phyloP scores from a whole-genome alignment of 73 alveolate species.

The Uronychia setigera region DNA sequence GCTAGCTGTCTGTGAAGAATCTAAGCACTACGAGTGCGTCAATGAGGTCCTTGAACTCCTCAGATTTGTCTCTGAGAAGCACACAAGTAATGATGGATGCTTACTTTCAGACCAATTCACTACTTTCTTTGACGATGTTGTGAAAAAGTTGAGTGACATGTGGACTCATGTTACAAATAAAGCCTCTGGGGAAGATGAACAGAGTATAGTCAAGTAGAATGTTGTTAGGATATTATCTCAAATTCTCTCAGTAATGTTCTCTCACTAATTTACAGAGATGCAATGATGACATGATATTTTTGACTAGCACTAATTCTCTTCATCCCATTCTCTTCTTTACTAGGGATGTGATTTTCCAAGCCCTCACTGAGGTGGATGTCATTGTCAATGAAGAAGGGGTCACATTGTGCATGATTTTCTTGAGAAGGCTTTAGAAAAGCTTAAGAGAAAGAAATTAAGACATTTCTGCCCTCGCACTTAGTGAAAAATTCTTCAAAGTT shows the following conservation, averaged over 20 bases:
- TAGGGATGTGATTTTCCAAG: neutral
- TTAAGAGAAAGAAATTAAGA: neutral
- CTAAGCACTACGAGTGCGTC: constrained; percentile 16
- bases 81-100: neutral
- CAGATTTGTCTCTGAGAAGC: constrained; percentile 41
- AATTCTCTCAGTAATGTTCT: neutral
- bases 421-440: neutral
- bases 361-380: neutral
- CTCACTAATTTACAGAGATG: neutral
- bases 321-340: neutral
- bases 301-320: neutral
- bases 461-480: neutral
- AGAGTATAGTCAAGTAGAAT: neutral
- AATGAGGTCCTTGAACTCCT: constrained; percentile 53
- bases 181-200: constrained; percentile 2
- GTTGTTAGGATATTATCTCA: neutral
- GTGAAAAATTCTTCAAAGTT: neutral
- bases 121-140: neutral
- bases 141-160: neutral
- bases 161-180: neutral
- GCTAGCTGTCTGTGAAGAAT: neutral
- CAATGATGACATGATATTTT: neutral
- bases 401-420: neutral
- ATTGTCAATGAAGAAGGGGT: neutral
- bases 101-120: neutral